Percentiles rank a stretch among this genome's conserved stretches.
Conservation (phyloP, 2,329 filamentous ascomycete species). For the Rasamsonia emersonii region DNA sequence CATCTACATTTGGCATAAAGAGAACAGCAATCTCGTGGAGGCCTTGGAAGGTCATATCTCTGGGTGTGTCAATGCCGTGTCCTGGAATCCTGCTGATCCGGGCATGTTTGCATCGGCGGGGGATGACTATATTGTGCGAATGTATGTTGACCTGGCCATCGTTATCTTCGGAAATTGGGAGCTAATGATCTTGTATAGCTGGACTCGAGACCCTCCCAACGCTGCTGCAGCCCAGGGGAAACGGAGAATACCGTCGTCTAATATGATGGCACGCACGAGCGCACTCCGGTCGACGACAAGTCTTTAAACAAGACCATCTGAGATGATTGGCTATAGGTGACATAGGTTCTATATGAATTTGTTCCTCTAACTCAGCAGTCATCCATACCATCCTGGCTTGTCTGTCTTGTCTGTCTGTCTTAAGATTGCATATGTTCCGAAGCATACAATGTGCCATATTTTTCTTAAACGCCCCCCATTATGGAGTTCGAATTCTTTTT, state of each 20-base stretch:
- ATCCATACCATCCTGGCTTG: too few species aligned
- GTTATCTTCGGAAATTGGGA: not conserved
- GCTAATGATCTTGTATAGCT: conserved; percentile 16
- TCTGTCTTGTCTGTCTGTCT: too few species aligned
- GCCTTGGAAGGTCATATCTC: conserved; percentile 64
- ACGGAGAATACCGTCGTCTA: conserved; percentile 21
- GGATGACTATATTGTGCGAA: conserved; percentile 75
- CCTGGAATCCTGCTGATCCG: conserved; percentile 79
- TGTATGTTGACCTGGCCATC: conserved; percentile 50
- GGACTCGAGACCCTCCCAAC: conserved; percentile 26
- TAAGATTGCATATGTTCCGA: too few species aligned
- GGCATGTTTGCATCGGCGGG: conserved; percentile 84
- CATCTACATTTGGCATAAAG: conserved; percentile 87
- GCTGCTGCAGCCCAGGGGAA: conserved; percentile 15
- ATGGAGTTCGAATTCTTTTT: too few species aligned
- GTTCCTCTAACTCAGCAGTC: too few species aligned
- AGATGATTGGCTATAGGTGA: too few species aligned
- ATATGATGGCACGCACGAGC: conserved; percentile 31
- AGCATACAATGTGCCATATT: too few species aligned
- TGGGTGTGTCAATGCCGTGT: conserved; percentile 74
- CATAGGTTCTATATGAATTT: too few species aligned
- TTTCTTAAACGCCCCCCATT: too few species aligned
- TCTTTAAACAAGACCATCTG: too few species aligned
- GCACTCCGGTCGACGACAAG: conserved; percentile 32
- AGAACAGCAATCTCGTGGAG: conserved; percentile 66